Base-by-base conservation (phyloP, 768 basidiomycete species). In the Phlegmacium glaucopus region DNA sequence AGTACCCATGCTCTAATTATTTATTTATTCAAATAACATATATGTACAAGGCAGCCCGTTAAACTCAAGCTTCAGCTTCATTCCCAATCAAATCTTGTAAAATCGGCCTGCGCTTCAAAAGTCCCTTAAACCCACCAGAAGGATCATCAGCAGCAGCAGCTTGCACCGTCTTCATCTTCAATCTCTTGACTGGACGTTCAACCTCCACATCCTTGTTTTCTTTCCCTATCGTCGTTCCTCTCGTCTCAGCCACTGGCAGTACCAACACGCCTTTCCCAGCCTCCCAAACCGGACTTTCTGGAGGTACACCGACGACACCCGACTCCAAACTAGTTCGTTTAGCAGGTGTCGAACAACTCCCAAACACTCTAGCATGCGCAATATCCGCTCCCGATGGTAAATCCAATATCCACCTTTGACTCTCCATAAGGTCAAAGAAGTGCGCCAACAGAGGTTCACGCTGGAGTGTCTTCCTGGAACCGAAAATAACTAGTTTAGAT, bases 401-500 rank as follows among this genome's bases (percentile, higher is more conserved):
- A 9, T 55, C 51, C 37, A 87, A 65, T 26, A 90, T 77, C 96
- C 96, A 97, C 0, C 70, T 68, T 42, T 72, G 76, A 22, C 61
- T 69, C 9, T 88, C 77, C 81, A 96, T 85, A 41, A 97, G 71
- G 9, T 68, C 61, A 53, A 98, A 81, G 67, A 98, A 94, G 22
- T 87, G 79, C 2, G 68, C 62, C 30, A 98, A 68, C 26, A 96
- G 64, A 0, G 81, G 65, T 0, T 79, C 77, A 22, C 64, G 61
- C 35, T 78, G 63, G 9, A 99, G 74, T 1, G 95, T 99, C 57
- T 69, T 78, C 35, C 85, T 76, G 0, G 92, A 94, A 4, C 96
- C 95, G 56, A 99, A 76, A 48, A 99, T 86, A 64, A 97, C 75
- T 2, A 99, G 71, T 69, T 99, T 99, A 28, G 81, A 80, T 45